Conservation (phyloP, 2,329 filamentous ascomycete species). For the Apiospora sp. region DNA sequence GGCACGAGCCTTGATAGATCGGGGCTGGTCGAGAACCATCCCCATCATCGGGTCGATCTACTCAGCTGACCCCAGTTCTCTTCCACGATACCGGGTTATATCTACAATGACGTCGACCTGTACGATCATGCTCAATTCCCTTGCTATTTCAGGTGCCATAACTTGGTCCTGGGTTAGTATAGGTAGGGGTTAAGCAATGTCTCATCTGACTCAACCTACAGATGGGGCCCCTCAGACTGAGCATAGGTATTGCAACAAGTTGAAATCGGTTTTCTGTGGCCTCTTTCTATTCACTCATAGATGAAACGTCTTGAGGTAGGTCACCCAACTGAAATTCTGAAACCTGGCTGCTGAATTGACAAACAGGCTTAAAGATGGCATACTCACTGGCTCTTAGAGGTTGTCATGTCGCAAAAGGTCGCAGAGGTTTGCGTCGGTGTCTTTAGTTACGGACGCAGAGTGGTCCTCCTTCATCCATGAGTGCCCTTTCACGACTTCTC, state of each 20-base stretch:
- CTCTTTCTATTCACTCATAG: not conserved
- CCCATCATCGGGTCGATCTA: not conserved
- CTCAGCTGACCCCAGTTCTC: not conserved
- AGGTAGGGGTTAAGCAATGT: not conserved
- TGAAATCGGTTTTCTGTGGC: not conserved
- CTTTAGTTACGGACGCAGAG: not conserved
- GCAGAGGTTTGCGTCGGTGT: not conserved
- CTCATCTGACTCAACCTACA: not conserved
- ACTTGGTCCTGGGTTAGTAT: not conserved
- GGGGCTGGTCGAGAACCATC: not conserved
- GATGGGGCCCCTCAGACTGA: not conserved
- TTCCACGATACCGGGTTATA: not conserved
- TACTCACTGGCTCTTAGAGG: not conserved
- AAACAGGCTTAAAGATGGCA: not conserved
- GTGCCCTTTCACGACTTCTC: not conserved
- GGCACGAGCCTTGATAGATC: not conserved
- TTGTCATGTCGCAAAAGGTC: not conserved
- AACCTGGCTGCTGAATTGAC: not conserved
- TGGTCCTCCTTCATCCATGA: not conserved
- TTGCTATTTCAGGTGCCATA: not conserved
- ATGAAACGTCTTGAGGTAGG: not conserved
- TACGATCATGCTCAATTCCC: not conserved
- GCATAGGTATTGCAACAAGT: not conserved
- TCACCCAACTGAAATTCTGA: not conserved
- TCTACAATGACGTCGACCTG: constrained; percentile 10